Evolutionary conservation across 2,329 filamentous ascomycete species (phyloP).

Genomic region (Ophiosphaerella narmari): DNA sequence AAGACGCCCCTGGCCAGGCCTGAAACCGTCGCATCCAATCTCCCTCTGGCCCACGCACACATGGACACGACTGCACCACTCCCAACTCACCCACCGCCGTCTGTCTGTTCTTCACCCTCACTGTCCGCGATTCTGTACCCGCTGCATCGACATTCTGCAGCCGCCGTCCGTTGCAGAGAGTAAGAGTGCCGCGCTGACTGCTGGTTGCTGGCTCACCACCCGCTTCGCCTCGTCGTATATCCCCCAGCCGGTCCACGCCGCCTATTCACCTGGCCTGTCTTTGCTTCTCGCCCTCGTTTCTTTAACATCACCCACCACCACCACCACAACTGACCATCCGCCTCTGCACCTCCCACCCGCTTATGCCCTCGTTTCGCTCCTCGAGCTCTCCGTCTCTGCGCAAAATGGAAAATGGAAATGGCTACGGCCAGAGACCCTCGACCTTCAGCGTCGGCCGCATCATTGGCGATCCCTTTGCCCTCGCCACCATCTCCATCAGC

Average conservation of each 20-base stretch:
- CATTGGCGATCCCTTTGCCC: conserved; percentile 91
- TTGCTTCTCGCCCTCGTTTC: too few relatives aligned
- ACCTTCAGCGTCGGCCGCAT: conserved; percentile 83
- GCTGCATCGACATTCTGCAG: too few relatives aligned
- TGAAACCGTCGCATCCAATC: conserved; percentile 33
- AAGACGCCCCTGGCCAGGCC: conserved; percentile 8
- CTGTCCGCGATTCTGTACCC: not conserved
- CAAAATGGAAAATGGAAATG: conserved; percentile 76
- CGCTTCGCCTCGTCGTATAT: not conserved
- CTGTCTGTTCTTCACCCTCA: not conserved
- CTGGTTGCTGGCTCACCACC: too few relatives aligned
- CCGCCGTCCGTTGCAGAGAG: too few relatives aligned
- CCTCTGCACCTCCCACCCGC: not conserved
- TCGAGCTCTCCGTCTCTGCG: conserved; percentile 72
- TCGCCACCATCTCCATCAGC: conserved; percentile 91
- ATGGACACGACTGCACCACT: conserved; percentile 1
- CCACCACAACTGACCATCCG: conserved; percentile 57
- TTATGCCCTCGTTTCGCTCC: conserved; percentile 76
- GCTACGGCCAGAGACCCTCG: conserved; percentile 46
- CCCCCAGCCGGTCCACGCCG: not conserved
- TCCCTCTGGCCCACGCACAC: conserved; percentile 19
- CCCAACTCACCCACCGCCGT: not conserved
- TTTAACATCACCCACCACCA: not conserved
- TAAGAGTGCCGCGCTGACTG: too few relatives aligned
- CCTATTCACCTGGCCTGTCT: too few relatives aligned